phyloP scores from a whole-genome alignment of 208 protist species.

The Trypanosoma brucei region DNA sequence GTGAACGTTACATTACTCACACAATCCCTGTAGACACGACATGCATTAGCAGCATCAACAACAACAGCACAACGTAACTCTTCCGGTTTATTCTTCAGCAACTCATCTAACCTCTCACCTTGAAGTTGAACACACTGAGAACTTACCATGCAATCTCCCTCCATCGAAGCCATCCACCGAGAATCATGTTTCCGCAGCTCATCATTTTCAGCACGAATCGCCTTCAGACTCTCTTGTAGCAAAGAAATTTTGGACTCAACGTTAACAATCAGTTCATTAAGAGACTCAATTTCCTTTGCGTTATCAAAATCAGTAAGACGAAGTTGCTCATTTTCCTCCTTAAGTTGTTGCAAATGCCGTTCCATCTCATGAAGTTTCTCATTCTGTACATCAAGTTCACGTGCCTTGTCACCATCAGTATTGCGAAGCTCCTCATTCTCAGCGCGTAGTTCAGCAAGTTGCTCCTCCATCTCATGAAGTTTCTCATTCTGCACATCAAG shows the following conservation, averaged over 20 bases:
- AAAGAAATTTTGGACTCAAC: neutral
- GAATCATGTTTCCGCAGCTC: neutral
- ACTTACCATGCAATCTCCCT: neutral
- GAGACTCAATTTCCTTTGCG: neutral
- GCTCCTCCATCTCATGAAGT: neutral
- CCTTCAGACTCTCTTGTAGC: neutral
- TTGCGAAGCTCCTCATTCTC: neutral
- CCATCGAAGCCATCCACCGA: neutral
- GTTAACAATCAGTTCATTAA: neutral
- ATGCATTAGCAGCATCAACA: conserved; percentile 5
- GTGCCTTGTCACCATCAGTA: neutral
- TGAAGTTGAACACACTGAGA: conserved; percentile 4
- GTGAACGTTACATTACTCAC: conserved; percentile 11
- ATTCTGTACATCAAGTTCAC: neutral
- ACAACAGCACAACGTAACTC: conserved; percentile 10
- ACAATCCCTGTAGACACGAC: conserved; percentile 1
- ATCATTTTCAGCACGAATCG: neutral
- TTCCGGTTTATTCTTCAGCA: conserved; percentile 4
- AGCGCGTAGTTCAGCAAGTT: neutral
- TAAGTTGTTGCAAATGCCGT: neutral
- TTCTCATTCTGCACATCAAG: neutral
- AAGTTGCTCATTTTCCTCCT: neutral
- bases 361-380: neutral
- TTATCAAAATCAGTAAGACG: neutral
- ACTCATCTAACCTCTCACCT: neutral